Base-by-base conservation (phyloP, 768 basidiomycete species). In the Kwoniella pini region DNA sequence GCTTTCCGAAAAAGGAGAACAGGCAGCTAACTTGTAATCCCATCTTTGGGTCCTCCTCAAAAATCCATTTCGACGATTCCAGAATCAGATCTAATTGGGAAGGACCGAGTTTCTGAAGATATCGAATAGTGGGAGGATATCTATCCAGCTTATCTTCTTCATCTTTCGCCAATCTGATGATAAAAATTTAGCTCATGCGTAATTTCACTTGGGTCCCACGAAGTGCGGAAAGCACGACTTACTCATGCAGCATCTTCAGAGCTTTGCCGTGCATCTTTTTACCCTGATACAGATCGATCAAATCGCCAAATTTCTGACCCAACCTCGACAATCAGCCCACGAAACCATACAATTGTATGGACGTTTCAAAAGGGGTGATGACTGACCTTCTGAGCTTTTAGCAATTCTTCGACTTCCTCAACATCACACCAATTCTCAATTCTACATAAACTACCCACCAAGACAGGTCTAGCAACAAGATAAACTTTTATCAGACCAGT, bases 381-480 rank as follows among this genome's bases (percentile, higher is more conserved):
- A 63, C 83, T 28, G 57, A 91, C 94, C 85, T 88, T 87, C 33
- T 88, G 84, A 27, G 84, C 85, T 58, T 85, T 83, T 53, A 99
- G 79, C 61, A 91, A 85, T 73, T 89, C 91, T 75, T 99, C 93
- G 0, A 94, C 90, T 70, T 94, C 90, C 4, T 86, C 86, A 1
- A 98, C 93, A 72, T 97, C 96, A 77, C 95, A 98, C 92, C 93
- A 99, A 77, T 96, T 98, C 2, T 90, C 85, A 24, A 95, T 81
- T 42, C 95, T 84, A 78, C 95, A 98, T 50, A 97, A 78, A 28
- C 90, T 86, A 0, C 90, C 91, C 10, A 98, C 80, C 57, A 99
- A 80, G n/a, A 71, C 84, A 0, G 95, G 91, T 43, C 88, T 82
- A 40, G 88, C 87, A 21, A 90, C 82, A 21, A 98, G 80, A 77